These are phyloP conservation scores for Leishmania major DNA, from an alignment of 208 protist species.

Conservation along the genomic window DNA sequence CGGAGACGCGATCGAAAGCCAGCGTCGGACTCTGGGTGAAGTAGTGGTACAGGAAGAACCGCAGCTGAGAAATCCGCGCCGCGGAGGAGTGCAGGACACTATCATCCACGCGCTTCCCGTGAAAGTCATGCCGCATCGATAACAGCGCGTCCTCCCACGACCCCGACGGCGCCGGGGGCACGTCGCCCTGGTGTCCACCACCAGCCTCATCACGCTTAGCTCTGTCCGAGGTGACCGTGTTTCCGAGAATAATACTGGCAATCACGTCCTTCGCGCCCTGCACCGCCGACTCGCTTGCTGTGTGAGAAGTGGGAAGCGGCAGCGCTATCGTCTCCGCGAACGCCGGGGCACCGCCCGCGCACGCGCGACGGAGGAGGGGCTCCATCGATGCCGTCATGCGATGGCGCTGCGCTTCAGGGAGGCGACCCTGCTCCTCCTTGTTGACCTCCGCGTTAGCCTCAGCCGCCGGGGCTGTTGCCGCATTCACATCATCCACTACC, in stretches of 20 bases:
- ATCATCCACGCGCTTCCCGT: conserved; percentile 12
- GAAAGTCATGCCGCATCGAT: not conserved
- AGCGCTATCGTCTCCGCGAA: not conserved
- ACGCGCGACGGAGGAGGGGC: conserved; percentile 1
- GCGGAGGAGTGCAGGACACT: conserved; percentile 12
- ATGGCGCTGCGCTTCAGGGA: conserved; percentile 9
- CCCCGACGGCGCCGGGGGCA: not conserved
- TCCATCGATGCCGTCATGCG: not conserved
- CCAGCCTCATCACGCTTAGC: not conserved
- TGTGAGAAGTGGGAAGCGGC: not conserved
- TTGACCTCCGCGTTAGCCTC: not conserved
- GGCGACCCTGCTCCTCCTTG: not conserved
- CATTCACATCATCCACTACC: not conserved
- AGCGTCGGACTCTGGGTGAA: conserved; percentile 30
- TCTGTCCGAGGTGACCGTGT: not conserved
- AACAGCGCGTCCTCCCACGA: conserved; percentile 1
- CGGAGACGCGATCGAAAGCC: conserved; percentile 23
- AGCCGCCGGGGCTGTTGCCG: not conserved
- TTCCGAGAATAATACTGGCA: conserved; percentile 2
- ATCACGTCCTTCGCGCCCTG: not conserved
- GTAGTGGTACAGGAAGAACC: conserved; percentile 27
- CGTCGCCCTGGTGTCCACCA: not conserved
- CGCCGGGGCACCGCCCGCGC: not conserved
- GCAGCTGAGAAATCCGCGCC: conserved; percentile 19
- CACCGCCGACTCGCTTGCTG: not conserved